Evolutionary conservation across 75 land plant genomes (phyloP).

Genomic region (Pinus taeda): DNA sequence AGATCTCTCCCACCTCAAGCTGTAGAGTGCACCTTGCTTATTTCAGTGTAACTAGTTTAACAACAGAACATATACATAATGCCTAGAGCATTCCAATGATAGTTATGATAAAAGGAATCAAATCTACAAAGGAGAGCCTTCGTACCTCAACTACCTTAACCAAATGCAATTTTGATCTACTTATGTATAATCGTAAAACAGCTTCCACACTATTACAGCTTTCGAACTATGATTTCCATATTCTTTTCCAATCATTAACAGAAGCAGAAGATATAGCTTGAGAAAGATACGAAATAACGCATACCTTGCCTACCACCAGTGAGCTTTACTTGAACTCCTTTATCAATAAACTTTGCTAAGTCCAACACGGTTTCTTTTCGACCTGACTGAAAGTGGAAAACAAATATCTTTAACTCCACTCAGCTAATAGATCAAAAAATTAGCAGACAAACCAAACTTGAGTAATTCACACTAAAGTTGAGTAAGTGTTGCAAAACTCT

Average conservation of each 20-base stretch:
- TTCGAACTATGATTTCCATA: not conserved
- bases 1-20: no score
- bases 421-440: not conserved
- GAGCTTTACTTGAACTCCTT: slow-evolving; percentile 95
- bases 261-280: not conserved
- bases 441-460: not conserved
- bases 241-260: not conserved
- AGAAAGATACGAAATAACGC: not conserved
- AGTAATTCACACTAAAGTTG: not conserved
- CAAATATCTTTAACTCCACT: not conserved
- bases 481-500: not conserved
- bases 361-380: slow-evolving; percentile 91
- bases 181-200: not conserved
- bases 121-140: not conserved
- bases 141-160: not conserved
- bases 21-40: no score
- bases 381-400: slow-evolving; percentile 53
- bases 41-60: no score
- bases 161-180: not conserved
- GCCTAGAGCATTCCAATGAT: not conserved
- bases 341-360: slow-evolving; percentile 91
- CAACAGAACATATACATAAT: no score
- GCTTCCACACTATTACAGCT: not conserved
- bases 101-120: not conserved
- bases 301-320: slow-evolving; percentile 93